Conservation (phyloP, 2,329 filamentous ascomycete species). For the Diatrype stigma region DNA sequence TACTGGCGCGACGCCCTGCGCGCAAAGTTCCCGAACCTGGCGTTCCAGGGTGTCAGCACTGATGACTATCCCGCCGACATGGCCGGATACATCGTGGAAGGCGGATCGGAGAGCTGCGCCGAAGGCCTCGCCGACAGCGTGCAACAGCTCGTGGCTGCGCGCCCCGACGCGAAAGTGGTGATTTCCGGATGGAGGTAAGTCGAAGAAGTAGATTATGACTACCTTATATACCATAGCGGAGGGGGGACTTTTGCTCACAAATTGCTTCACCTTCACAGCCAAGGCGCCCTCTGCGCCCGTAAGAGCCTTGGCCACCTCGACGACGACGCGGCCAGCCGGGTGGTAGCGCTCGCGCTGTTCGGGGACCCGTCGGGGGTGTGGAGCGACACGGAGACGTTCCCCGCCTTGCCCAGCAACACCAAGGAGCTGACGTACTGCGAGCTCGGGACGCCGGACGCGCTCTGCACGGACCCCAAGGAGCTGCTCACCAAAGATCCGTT, state of each 20-base stretch:
- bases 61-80: conserved; percentile 15
- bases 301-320: conserved; percentile 13
- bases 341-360: conserved; percentile 14
- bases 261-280: conserved; percentile 5
- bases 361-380: conserved; percentile 14
- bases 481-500: conserved; percentile 8
- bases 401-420: conserved; percentile 5
- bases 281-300: conserved; percentile 15
- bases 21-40: conserved; percentile 6
- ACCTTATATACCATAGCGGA: no score
- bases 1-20: conserved; percentile 11
- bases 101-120: conserved; percentile 13
- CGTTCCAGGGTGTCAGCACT: conserved; percentile 13
- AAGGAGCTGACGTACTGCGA: conserved; percentile 13
- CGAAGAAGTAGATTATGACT: no score
- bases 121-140: conserved; percentile 7
- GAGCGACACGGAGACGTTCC: conserved; percentile 10
- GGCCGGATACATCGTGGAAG: conserved; percentile 14
- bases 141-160: conserved; percentile 11
- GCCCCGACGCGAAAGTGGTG: conserved; percentile 9
- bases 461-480: conserved; percentile 10
- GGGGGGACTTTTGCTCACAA: no score
- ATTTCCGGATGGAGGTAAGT: conserved; percentile 19
- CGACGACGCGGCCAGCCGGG: conserved; percentile 5
- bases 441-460: conserved; percentile 9